Evolutionary conservation across 495 filamentous ascomycete species (phyloP).

Genomic region (Apiosordaria backusii): DNA sequence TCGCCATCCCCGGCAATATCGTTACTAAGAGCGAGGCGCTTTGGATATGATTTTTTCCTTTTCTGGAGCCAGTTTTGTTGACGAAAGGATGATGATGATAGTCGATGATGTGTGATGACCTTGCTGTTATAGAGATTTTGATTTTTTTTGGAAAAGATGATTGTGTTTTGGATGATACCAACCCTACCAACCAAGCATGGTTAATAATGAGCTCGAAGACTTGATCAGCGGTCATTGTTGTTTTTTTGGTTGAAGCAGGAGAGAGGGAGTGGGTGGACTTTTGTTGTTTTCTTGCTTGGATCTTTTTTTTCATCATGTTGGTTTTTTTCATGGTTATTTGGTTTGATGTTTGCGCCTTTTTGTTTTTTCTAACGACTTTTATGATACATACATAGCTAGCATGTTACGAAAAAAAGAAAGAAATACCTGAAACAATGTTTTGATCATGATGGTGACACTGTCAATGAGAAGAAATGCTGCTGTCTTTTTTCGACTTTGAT

Average conservation of each 20-base stretch:
- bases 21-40: slow-evolving; percentile 5
- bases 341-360: not conserved
- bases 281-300: not conserved
- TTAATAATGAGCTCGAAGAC: slow-evolving; percentile 3
- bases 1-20: slow-evolving; percentile 24
- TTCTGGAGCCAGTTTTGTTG: slow-evolving; percentile 8
- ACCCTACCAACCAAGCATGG: not conserved
- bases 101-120: slow-evolving; percentile 4
- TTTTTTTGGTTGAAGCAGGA: not conserved
- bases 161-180: slow-evolving; percentile 1
- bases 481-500: no score
- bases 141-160: not conserved
- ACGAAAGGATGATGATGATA: slow-evolving; percentile 1
- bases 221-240: slow-evolving; percentile 3
- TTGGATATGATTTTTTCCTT: slow-evolving; percentile 2
- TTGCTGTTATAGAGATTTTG: slow-evolving; percentile 7
- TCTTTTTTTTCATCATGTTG: not conserved
- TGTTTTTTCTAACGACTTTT: slow-evolving; percentile 1
- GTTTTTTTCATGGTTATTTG: not conserved
- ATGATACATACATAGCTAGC: not conserved
- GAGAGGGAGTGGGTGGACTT: not conserved
- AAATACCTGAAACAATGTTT: not conserved
- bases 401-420: not conserved
- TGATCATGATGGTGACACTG: not conserved
- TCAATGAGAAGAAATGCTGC: not conserved